Base-by-base conservation (phyloP, 2,329 filamentous ascomycete genomes). In the Thelonectria rubi region DNA sequence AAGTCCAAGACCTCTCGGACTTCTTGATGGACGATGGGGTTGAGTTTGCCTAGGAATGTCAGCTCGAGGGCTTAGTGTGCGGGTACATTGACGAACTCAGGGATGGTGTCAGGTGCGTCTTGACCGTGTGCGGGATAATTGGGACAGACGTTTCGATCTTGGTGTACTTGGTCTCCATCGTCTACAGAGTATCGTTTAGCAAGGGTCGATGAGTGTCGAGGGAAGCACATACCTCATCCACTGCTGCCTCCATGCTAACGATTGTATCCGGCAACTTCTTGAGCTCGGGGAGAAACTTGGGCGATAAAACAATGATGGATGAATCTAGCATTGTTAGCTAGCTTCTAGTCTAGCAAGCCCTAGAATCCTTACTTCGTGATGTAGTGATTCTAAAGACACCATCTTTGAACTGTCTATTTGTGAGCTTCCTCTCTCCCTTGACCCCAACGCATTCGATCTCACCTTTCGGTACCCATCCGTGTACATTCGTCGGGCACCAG, bases 21-120 rank as follows among this genome's bases (percentile, higher is more conserved):
- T 54, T 83, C 80, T 2, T 76, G 74, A 7, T 76, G 66, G 24
- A 82, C 74, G 3, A 66, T 62, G 0, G 76, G 73, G 62, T 78
- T 81, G 11, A 82, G 69, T 6, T 46, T 60, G 10, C 32, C 62
- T 64, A 15, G 10, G 26, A 0, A 4, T 12, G 17, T 58, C 2
- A 58, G 58, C 26, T 20, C 15, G 1, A 3, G 2, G 14, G 7
- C 2, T 21, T 12, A 17, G 17, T 18, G 15, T 0, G 10, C 15
- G 11, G n/a, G 8, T 30, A 5, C 2, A 9, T 21, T 21, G 43
- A 42, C 52, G 12, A 64, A 77, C 75, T 60, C 1, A 79, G 70
- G 0, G 72, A 65, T 0, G 76, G 76, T 0, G 77, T 79, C 18
- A 79, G 62, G 43, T 60, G 68, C 2, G 63, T 64, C 56, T 75